Evolutionary conservation across 2,329 filamentous ascomycete genomes (phyloP), one percentile per base, ranked within the genome.

Genomic region (Colletotrichum theobromicola): DNA sequence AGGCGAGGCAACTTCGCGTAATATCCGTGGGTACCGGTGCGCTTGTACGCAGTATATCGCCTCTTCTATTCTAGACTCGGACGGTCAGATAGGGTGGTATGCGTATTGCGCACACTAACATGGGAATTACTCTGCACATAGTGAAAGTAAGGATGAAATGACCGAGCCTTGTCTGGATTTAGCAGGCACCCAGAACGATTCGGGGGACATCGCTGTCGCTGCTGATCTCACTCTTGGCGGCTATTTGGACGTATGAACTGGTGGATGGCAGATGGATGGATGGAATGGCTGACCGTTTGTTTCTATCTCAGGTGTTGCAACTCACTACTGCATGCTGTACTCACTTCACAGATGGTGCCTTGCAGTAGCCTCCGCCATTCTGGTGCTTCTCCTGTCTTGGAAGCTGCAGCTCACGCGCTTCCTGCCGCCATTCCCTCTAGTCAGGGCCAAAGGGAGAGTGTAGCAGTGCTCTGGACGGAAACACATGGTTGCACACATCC

Each of bases 341-440:
- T 72, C 67, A 62, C 64, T 34, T 32, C 26, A 50, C 35, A 64
- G 73, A 74, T 75, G 73, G 73, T 75, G 70, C 73, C 73, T 75
- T 75, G 73, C 73, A 75, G 73, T 75, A 75, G 73, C 50, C 32
- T 37, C 73, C 70, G 69, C 50, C 73, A 34, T 68, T 46, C 62
- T 63, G 62, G 63, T 67, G 72, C 69, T 62, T 74, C 42, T 72
- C 58, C 69, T 72, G 72, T 72, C 68, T 74, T 72, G 72, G 42
- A 75, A 67, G 68, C 72, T 74, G 72, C 72, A 72, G 32, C 67
- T 74, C 62, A 12, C 65, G 72, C 72, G 72, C 68, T 75, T 64
- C 72, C 55, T 58, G 61, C 42, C 42, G 57, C 69, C 35, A 26
- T 63, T 72, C 57, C 46, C 70, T 42, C 34, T 62, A 62, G 32